Conservation (phyloP, 2,329 filamentous ascomycete genomes). For the Trichoderma lentiforme region DNA sequence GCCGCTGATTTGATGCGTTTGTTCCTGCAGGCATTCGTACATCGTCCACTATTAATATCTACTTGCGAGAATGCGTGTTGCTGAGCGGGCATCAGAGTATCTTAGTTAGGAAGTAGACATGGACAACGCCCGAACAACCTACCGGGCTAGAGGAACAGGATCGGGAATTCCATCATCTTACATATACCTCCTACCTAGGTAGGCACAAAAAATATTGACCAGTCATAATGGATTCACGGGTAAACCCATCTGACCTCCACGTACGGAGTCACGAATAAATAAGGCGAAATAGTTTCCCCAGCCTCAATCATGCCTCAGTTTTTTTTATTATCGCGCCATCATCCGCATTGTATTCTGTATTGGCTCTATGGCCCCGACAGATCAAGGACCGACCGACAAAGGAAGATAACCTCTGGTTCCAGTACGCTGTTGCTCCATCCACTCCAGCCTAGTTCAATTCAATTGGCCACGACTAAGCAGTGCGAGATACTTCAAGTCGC, state of each 20-base stretch:
- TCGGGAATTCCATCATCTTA: background rate
- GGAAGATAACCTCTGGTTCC: rapidly evolving
- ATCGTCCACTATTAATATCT: background rate
- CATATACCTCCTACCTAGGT: background rate
- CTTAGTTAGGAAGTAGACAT: background rate
- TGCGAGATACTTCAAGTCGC: background rate
- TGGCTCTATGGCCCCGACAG: background rate
- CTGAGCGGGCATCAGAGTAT: background rate
- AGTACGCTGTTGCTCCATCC: background rate
- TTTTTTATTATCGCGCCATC: background rate
- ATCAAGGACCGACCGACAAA: background rate
- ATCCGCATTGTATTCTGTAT: rapidly evolving
- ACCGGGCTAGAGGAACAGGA: background rate
- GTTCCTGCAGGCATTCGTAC: background rate
- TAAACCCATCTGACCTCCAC: background rate
- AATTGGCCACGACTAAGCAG: background rate
- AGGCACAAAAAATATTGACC: background rate
- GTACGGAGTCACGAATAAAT: background rate
- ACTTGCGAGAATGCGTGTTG: background rate
- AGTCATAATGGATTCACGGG: background rate
- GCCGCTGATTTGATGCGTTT: background rate
- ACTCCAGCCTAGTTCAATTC: background rate
- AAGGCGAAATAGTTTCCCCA: background rate
- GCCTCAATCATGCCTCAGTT: background rate
- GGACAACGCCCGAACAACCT: background rate